These are phyloP conservation scores for Talaromyces sp. DNA, from an alignment of 2,329 filamentous ascomycete species.

Conservation along the genomic window DNA sequence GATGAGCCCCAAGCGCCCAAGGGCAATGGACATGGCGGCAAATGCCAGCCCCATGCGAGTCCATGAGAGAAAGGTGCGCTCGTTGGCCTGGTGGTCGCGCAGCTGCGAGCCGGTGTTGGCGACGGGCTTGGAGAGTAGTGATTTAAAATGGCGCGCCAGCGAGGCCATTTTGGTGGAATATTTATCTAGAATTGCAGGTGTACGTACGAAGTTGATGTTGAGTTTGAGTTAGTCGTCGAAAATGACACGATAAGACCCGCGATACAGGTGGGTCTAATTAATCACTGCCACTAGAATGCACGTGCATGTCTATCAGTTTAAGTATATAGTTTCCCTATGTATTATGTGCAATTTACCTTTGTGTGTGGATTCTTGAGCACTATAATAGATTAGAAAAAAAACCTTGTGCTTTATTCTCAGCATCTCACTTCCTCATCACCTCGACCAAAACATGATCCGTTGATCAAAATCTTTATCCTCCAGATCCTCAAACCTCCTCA, in stretches of 20 bases:
- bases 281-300: background rate
- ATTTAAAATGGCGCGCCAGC: slow-evolving; percentile 13
- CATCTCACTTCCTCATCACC: background rate
- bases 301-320: background rate
- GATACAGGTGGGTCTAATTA: background rate
- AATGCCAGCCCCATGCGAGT: slow-evolving; percentile 28
- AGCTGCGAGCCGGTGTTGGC: slow-evolving; percentile 25
- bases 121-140: slow-evolving; percentile 18
- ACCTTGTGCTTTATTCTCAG: background rate
- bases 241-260: background rate
- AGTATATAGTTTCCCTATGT: background rate
- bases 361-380: too few relatives aligned
- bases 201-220: background rate
- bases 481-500: background rate
- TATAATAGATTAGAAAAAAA: too few relatives aligned
- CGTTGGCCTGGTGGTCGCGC: slow-evolving; percentile 29
- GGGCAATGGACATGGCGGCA: slow-evolving; percentile 24
- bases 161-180: background rate
- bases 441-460: slow-evolving; percentile 3
- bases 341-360: background rate
- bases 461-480: slow-evolving; percentile 2
- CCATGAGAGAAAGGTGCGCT: slow-evolving; percentile 30
- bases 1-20: slow-evolving; percentile 23
- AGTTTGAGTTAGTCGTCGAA: background rate
- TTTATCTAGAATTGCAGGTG: background rate